Conservation (phyloP, 495 filamentous ascomycete species). For the Penicillium malachiteum region DNA sequence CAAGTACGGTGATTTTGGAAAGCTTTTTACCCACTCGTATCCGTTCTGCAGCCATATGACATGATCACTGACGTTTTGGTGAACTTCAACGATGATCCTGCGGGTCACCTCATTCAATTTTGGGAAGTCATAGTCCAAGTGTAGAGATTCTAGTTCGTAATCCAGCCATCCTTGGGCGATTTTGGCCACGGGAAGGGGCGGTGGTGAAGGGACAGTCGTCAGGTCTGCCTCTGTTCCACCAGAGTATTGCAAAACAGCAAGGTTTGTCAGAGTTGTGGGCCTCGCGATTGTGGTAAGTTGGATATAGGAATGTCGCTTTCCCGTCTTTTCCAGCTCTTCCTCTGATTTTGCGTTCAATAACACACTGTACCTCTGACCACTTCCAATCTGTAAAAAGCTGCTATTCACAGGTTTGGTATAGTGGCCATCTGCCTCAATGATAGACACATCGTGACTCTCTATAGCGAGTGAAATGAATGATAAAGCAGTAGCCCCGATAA, state of each 20-base stretch:
- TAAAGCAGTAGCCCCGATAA: slow-evolving; percentile 54
- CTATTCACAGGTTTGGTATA: slow-evolving; percentile 52
- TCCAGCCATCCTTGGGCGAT: slow-evolving; percentile 50
- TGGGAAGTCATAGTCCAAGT: slow-evolving; percentile 40
- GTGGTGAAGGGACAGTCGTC: slow-evolving; percentile 16
- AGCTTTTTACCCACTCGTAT: slow-evolving; percentile 48
- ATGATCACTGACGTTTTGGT: slow-evolving; percentile 43
- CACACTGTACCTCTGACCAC: slow-evolving; percentile 57
- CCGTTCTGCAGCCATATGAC: slow-evolving; percentile 45
- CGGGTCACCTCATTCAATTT: slow-evolving; percentile 53
- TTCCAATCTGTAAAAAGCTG: slow-evolving; percentile 50
- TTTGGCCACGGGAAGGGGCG: slow-evolving; percentile 38
- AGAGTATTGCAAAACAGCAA: slow-evolving; percentile 53
- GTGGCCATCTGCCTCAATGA: slow-evolving; percentile 57
- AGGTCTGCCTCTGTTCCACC: slow-evolving; percentile 12
- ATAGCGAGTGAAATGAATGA: slow-evolving; percentile 50
- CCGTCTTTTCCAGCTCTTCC: slow-evolving; percentile 18
- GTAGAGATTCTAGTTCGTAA: slow-evolving; percentile 49
- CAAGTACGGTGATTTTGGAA: slow-evolving; percentile 48
- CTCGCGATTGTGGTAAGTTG: slow-evolving; percentile 54
- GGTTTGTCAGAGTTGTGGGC: slow-evolving; percentile 42
- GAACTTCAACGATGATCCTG: slow-evolving; percentile 44
- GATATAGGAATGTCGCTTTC: slow-evolving; percentile 48
- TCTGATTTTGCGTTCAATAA: slow-evolving; percentile 47
- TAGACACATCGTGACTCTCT: slow-evolving; percentile 48